Base-by-base conservation (phyloP, 2,329 filamentous ascomycete species). In the Neophaeococcomyces aloes region DNA sequence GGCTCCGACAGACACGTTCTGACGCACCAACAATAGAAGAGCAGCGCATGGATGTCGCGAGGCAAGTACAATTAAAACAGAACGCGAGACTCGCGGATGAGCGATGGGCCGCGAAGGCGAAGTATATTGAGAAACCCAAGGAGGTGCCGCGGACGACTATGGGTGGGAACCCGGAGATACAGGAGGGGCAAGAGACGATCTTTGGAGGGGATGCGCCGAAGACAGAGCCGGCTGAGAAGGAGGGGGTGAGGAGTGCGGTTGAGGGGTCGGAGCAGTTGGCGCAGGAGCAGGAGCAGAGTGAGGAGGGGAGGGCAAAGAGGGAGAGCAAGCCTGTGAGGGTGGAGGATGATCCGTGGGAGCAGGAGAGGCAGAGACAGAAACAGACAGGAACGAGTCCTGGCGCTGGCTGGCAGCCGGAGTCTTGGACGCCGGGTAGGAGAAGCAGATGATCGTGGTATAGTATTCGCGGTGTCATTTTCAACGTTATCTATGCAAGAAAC, bases 1-100 rank as follows among this genome's bases (percentile, higher is more conserved):
- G 78, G 78, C 72, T 81, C 19, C 75, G 78, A 54, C 69, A 79
- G 52, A 75, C 76, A 7, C 74, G 78, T 34, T 54, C 62, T 40
- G 64, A 72, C 13, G 64, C 78, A 2, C 78, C 78, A 1, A 67
- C 69, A 1, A 57, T 81, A 38, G 56, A 70, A 52, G 78, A 81
- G 59, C 78, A 80, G 54, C 68, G 70, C 48, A 63, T 68, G 36
- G 77, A 81, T 46, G 50, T 78, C 35, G 52, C 68, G 27, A 67
- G 78, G 21, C 76, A 76, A 56, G 61, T 64, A n/a, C 68, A 68
- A 46, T 71, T 81, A 54, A 79, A 78, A 57, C 56, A 73, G 39
- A 68, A 80, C 17, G 78, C 76, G 2, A 69, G 66, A 36, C 61
- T 72, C 33, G 78, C 78, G 30, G 77, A 81, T 56, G 72, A 73